Evolutionary conservation across 768 basidiomycete genomes (phyloP).

Genomic region (Kwoniella newhampshirensis): DNA sequence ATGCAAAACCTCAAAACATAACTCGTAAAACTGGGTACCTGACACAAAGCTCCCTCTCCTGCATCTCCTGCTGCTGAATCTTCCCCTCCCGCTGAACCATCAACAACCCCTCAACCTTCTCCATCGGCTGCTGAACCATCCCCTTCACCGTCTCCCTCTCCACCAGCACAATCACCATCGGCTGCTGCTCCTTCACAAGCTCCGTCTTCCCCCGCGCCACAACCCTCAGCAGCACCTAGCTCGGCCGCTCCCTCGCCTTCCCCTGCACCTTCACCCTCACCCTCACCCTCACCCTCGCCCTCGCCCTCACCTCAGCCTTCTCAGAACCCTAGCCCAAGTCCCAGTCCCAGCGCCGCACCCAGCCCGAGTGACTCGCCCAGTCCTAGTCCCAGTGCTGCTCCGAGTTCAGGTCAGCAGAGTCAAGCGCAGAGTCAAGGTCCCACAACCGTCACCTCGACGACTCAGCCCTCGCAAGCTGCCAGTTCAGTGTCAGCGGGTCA

Average conservation of each 20-base stretch:
- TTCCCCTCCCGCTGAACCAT: constrained; percentile 9
- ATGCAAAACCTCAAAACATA: too few species aligned
- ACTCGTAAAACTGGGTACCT: too few species aligned
- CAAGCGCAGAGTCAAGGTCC: background rate
- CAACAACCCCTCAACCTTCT: constrained; percentile 1
- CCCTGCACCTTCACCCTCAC: constrained; percentile 2
- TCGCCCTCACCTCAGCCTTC: constrained; percentile 10
- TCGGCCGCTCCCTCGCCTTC: background rate
- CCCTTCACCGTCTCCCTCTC: background rate
- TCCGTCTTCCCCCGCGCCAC: background rate
- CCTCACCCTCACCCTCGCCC: constrained; percentile 11
- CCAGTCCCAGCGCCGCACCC: constrained; percentile 10
- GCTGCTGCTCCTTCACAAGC: constrained; percentile 1
- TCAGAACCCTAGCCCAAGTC: constrained; percentile 11
- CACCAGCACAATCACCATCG: background rate
- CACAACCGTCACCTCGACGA: background rate
- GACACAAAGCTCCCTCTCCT: constrained; percentile 2
- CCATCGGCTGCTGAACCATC: background rate
- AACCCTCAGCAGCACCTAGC: background rate
- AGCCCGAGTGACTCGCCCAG: constrained; percentile 7
- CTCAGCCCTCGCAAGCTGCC: background rate
- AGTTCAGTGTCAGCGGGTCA: background rate
- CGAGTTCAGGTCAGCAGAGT: background rate
- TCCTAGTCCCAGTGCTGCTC: constrained; percentile 1
- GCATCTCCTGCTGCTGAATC: constrained; percentile 9